These are phyloP conservation scores for Nakazawaea populi DNA, from an alignment of 805 yeast species.

Conservation along the genomic window DNA sequence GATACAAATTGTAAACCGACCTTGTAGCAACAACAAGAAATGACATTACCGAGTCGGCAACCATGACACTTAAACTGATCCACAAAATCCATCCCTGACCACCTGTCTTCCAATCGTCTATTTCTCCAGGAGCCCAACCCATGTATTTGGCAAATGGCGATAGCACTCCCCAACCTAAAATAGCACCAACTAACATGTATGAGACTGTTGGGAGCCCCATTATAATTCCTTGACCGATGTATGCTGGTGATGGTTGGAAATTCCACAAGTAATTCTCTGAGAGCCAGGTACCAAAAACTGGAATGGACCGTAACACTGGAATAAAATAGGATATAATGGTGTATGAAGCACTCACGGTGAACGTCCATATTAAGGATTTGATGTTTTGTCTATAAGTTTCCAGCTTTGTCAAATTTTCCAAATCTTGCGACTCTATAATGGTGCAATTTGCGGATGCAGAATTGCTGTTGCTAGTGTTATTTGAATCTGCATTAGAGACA, in stretches of 20 bases:
- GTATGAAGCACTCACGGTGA: constrained; percentile 62
- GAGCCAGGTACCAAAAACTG: constrained; percentile 64
- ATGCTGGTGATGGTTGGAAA: constrained; percentile 95
- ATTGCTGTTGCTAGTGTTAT: no score
- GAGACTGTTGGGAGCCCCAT: constrained; percentile 93
- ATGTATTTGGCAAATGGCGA: constrained; percentile 67
- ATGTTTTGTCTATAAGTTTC: constrained; percentile 51
- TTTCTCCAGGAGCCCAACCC: constrained; percentile 87
- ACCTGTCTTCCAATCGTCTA: constrained; percentile 90
- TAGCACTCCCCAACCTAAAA: constrained; percentile 89
- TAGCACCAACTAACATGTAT: constrained; percentile 84
- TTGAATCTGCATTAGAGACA: no score
- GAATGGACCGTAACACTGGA: constrained; percentile 63
- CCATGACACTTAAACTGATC: constrained; percentile 91
- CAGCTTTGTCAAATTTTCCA: constrained; percentile 20
- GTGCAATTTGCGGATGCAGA: constrained; percentile 18
- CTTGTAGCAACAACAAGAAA: constrained; percentile 55
- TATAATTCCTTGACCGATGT: constrained; percentile 94
- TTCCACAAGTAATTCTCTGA: constrained; percentile 73
- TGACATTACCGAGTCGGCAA: constrained; percentile 82
- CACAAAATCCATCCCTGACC: constrained; percentile 98
- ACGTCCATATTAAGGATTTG: constrained; percentile 52
- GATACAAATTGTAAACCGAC: constrained; percentile 23
- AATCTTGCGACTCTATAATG: constrained; percentile 27
- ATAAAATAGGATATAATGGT: constrained; percentile 68